Evolutionary conservation across 2,329 filamentous ascomycete species (phyloP).

Genomic region (Trichoderma sp.): DNA sequence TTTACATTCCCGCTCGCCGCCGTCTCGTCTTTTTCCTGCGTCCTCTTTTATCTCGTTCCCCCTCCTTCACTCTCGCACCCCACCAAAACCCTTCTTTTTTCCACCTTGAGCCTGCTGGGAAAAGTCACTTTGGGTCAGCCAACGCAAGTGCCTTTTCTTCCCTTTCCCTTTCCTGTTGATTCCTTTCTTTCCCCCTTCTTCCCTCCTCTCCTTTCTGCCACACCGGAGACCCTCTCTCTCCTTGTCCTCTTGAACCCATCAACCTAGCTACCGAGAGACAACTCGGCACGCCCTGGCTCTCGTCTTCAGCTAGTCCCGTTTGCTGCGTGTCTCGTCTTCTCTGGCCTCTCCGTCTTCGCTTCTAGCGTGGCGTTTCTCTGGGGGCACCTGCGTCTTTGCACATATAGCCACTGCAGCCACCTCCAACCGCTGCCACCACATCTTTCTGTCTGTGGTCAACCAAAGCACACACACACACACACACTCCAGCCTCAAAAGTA

Average conservation of each 20-base stretch:
- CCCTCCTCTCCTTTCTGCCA: background rate
- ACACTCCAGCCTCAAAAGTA: background rate
- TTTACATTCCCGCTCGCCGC: slow-evolving; percentile 36
- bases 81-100: slow-evolving; percentile 18
- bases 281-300: slow-evolving; percentile 4
- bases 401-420: slow-evolving; percentile 18
- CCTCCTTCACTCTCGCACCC: slow-evolving; percentile 23
- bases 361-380: slow-evolving; percentile 13
- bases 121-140: slow-evolving; percentile 6
- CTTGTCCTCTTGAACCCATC: background rate
- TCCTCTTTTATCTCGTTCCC: slow-evolving; percentile 19
- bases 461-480: background rate
- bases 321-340: slow-evolving; percentile 7
- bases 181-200: background rate
- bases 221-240: background rate
- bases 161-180: background rate
- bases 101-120: background rate
- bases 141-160: background rate
- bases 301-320: slow-evolving; percentile 5
- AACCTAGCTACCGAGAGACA: slow-evolving; percentile 8
- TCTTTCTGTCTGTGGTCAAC: background rate
- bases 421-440: slow-evolving; percentile 4
- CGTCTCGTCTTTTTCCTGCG: slow-evolving; percentile 19
- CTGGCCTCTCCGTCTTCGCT: slow-evolving; percentile 12
- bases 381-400: slow-evolving; percentile 7